Conservation (phyloP, 129 eudicot species). For the Centrapalus pauciflorus region DNA sequence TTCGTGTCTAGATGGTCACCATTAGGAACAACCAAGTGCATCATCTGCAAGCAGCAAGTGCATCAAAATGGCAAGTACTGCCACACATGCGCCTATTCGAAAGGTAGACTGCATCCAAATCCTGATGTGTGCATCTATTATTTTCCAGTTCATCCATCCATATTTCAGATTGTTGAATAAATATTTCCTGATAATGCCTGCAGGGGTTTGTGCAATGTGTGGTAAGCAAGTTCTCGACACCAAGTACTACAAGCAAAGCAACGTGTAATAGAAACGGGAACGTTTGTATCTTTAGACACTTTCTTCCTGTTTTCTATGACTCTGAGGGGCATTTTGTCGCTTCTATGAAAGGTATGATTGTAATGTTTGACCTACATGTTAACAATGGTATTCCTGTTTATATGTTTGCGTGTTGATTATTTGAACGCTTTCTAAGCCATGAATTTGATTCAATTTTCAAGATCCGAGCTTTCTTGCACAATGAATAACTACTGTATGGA, state of each 20-base stretch:
- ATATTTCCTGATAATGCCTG: conserved; percentile 20
- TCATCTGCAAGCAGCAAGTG: conserved; percentile 95
- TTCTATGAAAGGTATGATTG: background rate
- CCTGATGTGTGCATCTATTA: background rate
- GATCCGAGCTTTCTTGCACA: background rate
- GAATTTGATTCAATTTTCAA: background rate
- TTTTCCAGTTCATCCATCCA: background rate
- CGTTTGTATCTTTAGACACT: background rate
- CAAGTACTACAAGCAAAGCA: conserved; percentile 90
- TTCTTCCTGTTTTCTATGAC: background rate
- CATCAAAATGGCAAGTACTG: conserved; percentile 95
- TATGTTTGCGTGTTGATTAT: conserved; percentile 4
- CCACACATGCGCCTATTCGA: conserved; percentile 94
- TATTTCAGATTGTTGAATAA: background rate
- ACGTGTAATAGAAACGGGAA: conserved; percentile 42
- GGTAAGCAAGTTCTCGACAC: conserved; percentile 97
- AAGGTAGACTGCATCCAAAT: conserved; percentile 44
- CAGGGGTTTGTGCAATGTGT: conserved; percentile 99
- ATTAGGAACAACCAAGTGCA: conserved; percentile 82
- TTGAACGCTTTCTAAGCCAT: background rate
- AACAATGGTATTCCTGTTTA: conserved; percentile 13
- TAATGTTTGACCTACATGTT: conserved; percentile 4
- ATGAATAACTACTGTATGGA: background rate
- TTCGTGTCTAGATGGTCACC: conserved; percentile 82
- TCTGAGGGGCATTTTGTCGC: background rate